These are phyloP conservation scores for Serendipita vermifera DNA, from an alignment of 768 basidiomycete genomes.

Conservation along the genomic window DNA sequence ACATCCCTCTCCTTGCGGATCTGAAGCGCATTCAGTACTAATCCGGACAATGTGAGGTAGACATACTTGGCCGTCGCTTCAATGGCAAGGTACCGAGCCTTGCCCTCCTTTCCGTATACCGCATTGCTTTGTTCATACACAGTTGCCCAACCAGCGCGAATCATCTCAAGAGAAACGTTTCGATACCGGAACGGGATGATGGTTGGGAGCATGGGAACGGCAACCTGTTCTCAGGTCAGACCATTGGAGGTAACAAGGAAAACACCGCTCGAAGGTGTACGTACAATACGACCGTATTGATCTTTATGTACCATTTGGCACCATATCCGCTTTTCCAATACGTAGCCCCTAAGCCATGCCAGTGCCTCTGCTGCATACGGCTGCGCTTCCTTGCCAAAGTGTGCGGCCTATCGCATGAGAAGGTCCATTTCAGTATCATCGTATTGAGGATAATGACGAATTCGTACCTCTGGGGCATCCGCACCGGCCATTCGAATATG, in stretches of 20 bases:
- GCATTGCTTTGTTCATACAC: conserved; percentile 69
- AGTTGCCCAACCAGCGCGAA: conserved; percentile 60
- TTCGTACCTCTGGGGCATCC: conserved; percentile 76
- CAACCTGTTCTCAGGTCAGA: conserved; percentile 37
- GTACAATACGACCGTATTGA: conserved; percentile 71
- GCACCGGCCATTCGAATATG: conserved; percentile 82
- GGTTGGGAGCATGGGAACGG: conserved; percentile 50
- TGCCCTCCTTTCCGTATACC: conserved; percentile 59
- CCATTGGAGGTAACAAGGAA: neutral
- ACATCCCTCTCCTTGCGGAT: conserved; percentile 55
- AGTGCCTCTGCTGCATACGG: conserved; percentile 61
- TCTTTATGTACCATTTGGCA: conserved; percentile 66
- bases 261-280: conserved; percentile 19
- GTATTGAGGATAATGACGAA: neutral
- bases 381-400: conserved; percentile 75
- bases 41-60: no score
- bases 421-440: neutral
- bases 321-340: conserved; percentile 47
- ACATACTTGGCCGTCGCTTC: conserved; percentile 59
- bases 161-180: conserved; percentile 56
- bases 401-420: conserved; percentile 38
- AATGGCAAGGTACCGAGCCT: conserved; percentile 46
- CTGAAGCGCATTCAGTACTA: conserved; percentile 27
- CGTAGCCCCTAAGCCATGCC: conserved; percentile 47
- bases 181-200: conserved; percentile 30